Evolutionary conservation across 306 rosid species (phyloP), one percentile per base, ranked within the genome.

Genomic region (Crataegus laevigata): DNA sequence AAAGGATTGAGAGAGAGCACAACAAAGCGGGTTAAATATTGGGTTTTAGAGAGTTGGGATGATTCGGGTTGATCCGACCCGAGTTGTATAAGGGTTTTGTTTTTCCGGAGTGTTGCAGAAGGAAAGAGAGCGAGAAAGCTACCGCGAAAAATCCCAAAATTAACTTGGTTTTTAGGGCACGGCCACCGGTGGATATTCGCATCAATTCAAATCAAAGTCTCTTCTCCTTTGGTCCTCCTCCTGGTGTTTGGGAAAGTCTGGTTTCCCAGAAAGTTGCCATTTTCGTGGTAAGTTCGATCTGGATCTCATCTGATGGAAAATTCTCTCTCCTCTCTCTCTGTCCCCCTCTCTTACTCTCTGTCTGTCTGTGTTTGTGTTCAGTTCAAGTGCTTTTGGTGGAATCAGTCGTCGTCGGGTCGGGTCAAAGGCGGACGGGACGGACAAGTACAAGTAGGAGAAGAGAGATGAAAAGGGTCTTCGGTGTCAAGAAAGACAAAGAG

Each of bases 391-490:
- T 64, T 64, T 34, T 30, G 68, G 42, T 29, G 68, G 34, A 63
- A 63, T 15, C 54, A 17, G 1, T 1, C 54, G 54, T 15, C 21
- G 1, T 47, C 54, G 18, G 3, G 26, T 11, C 15, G 14, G 11
- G 15, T 69, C 15, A 25, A 17, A 30, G 50, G 62, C n/a, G 73
- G 61, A 43, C 66, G 3, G 11, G 12, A 10, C 43, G 43, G 54
- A 0, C 6, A 77, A 19, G 43, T 63, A 52, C 2, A 69, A 19
- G 57, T 63, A 59, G 25, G 63, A 19, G 47, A 51, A 59, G 75
- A 77, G 75, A 92, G 75, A 92, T 94, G 99, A 94, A 83, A 86
- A 88, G 97, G 68, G 92, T 94, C 15, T 94, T 92, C 42, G 96
- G 97, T 71, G 89, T 55, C 6, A 92, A 92, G 91, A 92, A 89